A percentile compares a stretch with the other conserved stretches of the same genome.
Evolutionary conservation across 805 yeast species (phyloP).

Genomic region (Candida chilensis): DNA sequence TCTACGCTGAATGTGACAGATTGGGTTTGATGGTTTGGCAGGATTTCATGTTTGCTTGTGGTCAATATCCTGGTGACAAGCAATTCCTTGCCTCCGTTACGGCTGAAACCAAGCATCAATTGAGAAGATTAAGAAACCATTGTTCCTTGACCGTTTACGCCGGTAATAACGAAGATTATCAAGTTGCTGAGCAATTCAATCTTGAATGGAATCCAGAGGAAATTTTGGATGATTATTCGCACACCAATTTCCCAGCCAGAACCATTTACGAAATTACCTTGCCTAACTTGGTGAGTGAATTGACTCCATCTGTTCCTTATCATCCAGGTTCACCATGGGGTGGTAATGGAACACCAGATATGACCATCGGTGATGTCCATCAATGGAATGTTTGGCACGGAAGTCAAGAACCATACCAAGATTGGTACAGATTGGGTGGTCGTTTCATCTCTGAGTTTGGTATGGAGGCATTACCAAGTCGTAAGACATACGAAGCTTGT

Average conservation of each 20-base stretch:
- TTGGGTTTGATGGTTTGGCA: conserved; percentile 42
- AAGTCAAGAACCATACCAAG: conserved; percentile 35
- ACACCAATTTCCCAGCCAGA: conserved; percentile 33
- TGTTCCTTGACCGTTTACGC: conserved; percentile 27
- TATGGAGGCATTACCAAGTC: conserved; percentile 35
- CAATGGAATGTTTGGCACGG: conserved; percentile 58
- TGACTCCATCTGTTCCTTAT: conserved; percentile 18
- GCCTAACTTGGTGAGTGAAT: conserved; percentile 20
- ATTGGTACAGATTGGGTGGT: conserved; percentile 36
- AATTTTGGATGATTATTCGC: conserved; percentile 13
- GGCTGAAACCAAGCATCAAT: conserved; percentile 26
- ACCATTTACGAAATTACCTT: conserved; percentile 26
- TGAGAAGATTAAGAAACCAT: conserved; percentile 29
- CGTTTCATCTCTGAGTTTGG: conserved; percentile 47
- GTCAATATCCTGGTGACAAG: conserved; percentile 37
- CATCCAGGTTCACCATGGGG: conserved; percentile 45
- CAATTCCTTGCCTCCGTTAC: conserved; percentile 22
- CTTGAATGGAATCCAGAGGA: conserved; percentile 17
- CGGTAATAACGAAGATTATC: conserved; percentile 42
- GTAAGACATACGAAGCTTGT: conserved; percentile 21
- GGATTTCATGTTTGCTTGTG: conserved; percentile 52
- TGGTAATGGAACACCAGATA: conserved; percentile 22
- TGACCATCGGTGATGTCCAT: conserved; percentile 38
- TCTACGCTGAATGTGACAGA: conserved; percentile 34
- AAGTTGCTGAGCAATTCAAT: conserved; percentile 25